These are phyloP conservation scores for Fusarium sublunatum DNA, from an alignment of 2,329 filamentous ascomycete genomes.

Conservation along the genomic window DNA sequence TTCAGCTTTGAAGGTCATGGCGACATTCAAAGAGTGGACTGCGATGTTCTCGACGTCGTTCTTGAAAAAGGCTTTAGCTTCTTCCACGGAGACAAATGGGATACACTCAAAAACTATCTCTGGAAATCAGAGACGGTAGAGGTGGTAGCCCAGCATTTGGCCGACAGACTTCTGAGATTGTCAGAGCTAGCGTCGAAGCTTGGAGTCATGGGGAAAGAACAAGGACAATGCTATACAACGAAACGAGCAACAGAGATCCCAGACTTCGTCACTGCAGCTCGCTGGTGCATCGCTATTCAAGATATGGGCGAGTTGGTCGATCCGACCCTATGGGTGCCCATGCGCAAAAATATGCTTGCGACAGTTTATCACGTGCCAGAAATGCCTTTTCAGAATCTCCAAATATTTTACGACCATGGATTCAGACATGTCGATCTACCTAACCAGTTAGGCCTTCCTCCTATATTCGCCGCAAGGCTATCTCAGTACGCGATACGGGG, in stretches of 20 bases:
- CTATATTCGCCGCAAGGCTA: not conserved
- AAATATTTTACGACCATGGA: not conserved
- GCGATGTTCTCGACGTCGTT: too few species aligned
- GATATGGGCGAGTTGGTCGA: not conserved
- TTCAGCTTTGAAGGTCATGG: too few species aligned
- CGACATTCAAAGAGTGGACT: too few species aligned
- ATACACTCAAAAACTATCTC: rapidly evolving
- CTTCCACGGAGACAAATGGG: not conserved
- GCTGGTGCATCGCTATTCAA: not conserved
- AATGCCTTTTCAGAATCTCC: not conserved
- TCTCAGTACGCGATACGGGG: too few species aligned
- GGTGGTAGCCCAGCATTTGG: not conserved
- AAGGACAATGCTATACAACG: not conserved
- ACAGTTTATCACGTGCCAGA: rapidly evolving
- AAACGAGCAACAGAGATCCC: not conserved
- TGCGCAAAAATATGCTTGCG: not conserved
- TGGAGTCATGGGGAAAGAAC: not conserved
- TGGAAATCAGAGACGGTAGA: rapidly evolving
- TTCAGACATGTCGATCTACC: not conserved
- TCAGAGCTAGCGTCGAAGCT: not conserved
- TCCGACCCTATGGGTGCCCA: not conserved
- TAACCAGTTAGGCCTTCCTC: not conserved
- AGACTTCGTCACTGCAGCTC: not conserved
- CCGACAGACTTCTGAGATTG: not conserved
- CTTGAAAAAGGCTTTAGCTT: too few species aligned